Percentiles rank a stretch among this genome's conserved stretches.
Conservation (phyloP, 345 rosid genomes). For the Sisymbrium irio region DNA sequence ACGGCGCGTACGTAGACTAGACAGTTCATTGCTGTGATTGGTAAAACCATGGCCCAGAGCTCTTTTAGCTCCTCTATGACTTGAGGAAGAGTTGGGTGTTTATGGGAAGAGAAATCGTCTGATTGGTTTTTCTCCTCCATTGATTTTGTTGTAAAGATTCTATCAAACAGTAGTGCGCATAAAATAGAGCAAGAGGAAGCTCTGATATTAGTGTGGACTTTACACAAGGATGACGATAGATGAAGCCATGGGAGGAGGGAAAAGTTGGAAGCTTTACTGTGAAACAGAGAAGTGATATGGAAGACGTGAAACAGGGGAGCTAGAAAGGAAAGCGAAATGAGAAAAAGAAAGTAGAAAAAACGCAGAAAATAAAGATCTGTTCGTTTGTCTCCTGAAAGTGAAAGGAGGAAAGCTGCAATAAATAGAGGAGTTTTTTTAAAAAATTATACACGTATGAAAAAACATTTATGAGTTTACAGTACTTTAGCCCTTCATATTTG, state of each 20-base stretch:
- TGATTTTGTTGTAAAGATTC: neutral
- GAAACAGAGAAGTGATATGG: slow-evolving; percentile 2
- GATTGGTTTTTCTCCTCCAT: slow-evolving; percentile 54
- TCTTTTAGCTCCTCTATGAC: slow-evolving; percentile 78
- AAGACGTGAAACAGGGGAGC: slow-evolving; percentile 19
- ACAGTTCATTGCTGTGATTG: slow-evolving; percentile 83
- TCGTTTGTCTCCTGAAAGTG: slow-evolving; percentile 31
- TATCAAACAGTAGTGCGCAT: neutral
- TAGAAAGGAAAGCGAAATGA: slow-evolving; percentile 14
- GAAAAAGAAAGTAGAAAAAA: neutral
- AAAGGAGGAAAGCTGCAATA: slow-evolving; percentile 33
- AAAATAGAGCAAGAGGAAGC: neutral
- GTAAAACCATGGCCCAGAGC: slow-evolving; percentile 86
- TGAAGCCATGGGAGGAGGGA: slow-evolving; percentile 9
- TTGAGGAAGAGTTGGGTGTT: slow-evolving; percentile 52
- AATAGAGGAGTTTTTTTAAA: slow-evolving; percentile 8
- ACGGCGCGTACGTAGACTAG: slow-evolving; percentile 74
- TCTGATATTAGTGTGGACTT: neutral
- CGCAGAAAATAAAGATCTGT: slow-evolving; percentile 9
- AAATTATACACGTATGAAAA: too few species aligned
- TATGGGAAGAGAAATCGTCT: slow-evolving; percentile 43
- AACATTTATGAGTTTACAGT: too few species aligned
- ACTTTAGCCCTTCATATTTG: too few species aligned
- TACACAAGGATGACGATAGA: neutral
- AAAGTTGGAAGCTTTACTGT: neutral